A percentile compares a stretch with the other conserved stretches of the same genome.
phyloP scores from a whole-genome alignment of 192 early-diverging fungal genomes.

The Entomortierella chlamydospora region DNA sequence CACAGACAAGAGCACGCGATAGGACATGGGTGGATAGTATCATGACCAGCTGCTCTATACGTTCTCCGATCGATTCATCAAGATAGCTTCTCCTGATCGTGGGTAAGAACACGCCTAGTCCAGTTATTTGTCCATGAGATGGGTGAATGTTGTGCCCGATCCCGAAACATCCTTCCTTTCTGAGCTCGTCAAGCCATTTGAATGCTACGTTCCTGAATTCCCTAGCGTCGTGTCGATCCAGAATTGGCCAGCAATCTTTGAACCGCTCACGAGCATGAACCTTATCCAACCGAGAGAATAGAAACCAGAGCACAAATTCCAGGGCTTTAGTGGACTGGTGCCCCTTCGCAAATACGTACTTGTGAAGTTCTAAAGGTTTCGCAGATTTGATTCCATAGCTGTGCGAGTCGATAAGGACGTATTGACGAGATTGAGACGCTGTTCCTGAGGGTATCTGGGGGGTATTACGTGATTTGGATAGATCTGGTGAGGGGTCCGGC shows the following conservation, averaged over 20 bases:
- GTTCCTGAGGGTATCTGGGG: not conserved
- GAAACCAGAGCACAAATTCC: slow-evolving; percentile 68
- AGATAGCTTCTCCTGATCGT: slow-evolving; percentile 48
- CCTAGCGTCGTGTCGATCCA: slow-evolving; percentile 63
- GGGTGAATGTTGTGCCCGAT: slow-evolving; percentile 20
- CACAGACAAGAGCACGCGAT: slow-evolving; percentile 1
- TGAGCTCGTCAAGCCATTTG: slow-evolving; percentile 69
- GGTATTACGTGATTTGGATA: not conserved
- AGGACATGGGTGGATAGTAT: slow-evolving; percentile 41
- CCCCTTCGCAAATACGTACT: slow-evolving; percentile 63
- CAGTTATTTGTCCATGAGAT: not conserved
- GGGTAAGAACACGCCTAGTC: slow-evolving; percentile 31
- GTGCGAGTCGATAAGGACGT: slow-evolving; percentile 13
- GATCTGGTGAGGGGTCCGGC: not conserved
- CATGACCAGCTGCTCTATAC: slow-evolving; percentile 41
- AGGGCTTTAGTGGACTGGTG: slow-evolving; percentile 66
- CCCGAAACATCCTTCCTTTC: slow-evolving; percentile 55
- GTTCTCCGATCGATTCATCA: slow-evolving; percentile 45
- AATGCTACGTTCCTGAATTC: slow-evolving; percentile 68
- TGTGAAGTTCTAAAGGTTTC: slow-evolving; percentile 57
- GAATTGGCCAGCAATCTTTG: slow-evolving; percentile 66
- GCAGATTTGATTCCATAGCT: slow-evolving; percentile 8
- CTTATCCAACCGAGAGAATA: slow-evolving; percentile 58
- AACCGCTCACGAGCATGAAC: slow-evolving; percentile 56
- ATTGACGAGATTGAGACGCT: slow-evolving; percentile 2